Evolutionary conservation across 78 protist species (phyloP).

Genomic region (Anaeramoeba flamelloides): DNA sequence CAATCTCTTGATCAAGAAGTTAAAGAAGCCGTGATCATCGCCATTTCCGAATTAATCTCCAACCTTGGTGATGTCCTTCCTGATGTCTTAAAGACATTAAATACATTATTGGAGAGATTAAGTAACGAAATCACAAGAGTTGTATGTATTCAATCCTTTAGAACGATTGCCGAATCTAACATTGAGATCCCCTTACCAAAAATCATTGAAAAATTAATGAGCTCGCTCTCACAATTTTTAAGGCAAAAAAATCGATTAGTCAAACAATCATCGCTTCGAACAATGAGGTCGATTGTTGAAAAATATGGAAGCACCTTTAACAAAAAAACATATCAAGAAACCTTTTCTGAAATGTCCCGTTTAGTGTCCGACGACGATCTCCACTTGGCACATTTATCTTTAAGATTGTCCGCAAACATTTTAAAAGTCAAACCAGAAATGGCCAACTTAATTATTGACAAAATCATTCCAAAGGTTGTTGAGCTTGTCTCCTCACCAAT

Average conservation of each 20-base stretch:
- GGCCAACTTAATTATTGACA: background rate
- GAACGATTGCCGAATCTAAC: too few species aligned
- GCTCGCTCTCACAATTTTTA: conserved; percentile 20
- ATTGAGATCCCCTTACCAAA: too few species aligned
- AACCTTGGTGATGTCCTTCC: conserved; percentile 30
- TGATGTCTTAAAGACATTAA: too few species aligned
- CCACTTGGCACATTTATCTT: conserved; percentile 40
- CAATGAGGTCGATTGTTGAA: background rate
- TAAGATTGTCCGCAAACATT: conserved; percentile 19
- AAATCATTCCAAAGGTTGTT: conserved; percentile 26
- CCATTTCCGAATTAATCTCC: conserved; percentile 42
- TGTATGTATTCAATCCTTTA: conserved; percentile 26
- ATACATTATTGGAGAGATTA: conserved; percentile 50
- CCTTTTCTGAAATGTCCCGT: conserved; percentile 16
- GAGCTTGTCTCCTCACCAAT: conserved; percentile 37
- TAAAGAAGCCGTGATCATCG: conserved; percentile 58
- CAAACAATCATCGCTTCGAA: conserved; percentile 13
- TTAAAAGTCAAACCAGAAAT: conserved; percentile 5
- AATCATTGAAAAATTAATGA: too few species aligned
- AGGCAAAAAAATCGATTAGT: conserved; percentile 25
- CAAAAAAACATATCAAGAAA: background rate
- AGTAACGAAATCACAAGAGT: conserved; percentile 70
- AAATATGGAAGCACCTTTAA: background rate
- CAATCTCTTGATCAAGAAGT: conserved; percentile 81
- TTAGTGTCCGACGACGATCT: conserved; percentile 40